phyloP scores from a whole-genome alignment of 1,284 basidiomycete genomes.

The Vanrija humicola region DNA sequence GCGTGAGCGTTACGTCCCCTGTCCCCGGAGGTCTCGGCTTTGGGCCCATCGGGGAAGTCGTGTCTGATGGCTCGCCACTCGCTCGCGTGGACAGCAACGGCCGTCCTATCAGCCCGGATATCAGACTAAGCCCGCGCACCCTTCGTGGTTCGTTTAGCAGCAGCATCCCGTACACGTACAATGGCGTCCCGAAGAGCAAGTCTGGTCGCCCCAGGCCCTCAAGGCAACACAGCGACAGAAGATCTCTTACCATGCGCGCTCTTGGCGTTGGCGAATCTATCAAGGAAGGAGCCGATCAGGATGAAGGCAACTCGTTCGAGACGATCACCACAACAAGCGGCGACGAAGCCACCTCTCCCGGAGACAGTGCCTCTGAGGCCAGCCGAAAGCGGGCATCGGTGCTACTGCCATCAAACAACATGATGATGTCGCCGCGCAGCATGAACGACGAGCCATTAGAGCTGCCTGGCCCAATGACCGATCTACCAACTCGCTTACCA shows the following conservation, averaged over 20 bases:
- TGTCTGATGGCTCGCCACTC: constrained; percentile 1
- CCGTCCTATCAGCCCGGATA: constrained; percentile 4
- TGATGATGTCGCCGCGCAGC: constrained; percentile 9
- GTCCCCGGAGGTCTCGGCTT: constrained; percentile 13
- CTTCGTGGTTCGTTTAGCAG: constrained; percentile 14
- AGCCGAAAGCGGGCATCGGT: constrained; percentile 41
- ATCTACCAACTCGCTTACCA: neutral
- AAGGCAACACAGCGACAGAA: neutral
- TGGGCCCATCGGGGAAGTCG: no score
- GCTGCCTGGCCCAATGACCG: neutral
- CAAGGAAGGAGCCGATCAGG: constrained; percentile 27
- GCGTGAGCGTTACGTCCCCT: constrained; percentile 21
- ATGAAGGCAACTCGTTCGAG: constrained; percentile 4
- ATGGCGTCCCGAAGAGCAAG: constrained; percentile 38
- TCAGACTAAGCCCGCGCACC: neutral
- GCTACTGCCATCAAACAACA: constrained; percentile 10
- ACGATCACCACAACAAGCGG: neutral
- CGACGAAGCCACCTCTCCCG: constrained; percentile 31
- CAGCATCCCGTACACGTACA: constrained; percentile 40
- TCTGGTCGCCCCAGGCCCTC: constrained; percentile 10
- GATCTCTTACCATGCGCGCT: constrained; percentile 6
- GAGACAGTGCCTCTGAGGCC: constrained; percentile 24
- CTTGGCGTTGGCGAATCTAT: constrained; percentile 32
- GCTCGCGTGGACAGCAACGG: constrained; percentile 2
- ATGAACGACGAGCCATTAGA: constrained; percentile 1